Percentiles rank a stretch among this genome's conserved stretches.
These are phyloP conservation scores for Gossypium stocksii DNA, from an alignment of 345 rosid species.

Conservation along the genomic window DNA sequence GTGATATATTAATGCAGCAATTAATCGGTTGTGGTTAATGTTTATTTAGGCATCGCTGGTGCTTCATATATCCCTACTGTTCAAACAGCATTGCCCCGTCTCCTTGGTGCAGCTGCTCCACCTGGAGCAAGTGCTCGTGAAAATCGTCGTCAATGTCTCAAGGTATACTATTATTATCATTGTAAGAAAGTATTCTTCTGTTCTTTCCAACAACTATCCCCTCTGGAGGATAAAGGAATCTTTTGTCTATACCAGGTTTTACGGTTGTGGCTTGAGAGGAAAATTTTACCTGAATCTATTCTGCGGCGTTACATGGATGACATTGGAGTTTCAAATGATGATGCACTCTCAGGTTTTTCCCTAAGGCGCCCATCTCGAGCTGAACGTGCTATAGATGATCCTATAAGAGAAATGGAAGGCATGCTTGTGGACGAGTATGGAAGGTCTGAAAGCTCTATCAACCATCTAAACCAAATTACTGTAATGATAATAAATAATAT, in stretches of 20 bases:
- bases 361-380: slow-evolving; percentile 82
- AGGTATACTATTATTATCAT: slow-evolving; percentile 39
- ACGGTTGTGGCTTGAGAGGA: slow-evolving; percentile 86
- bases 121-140: slow-evolving; percentile 80
- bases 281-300: slow-evolving; percentile 71
- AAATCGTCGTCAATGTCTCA: slow-evolving; percentile 94
- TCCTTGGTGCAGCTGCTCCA: slow-evolving; percentile 92
- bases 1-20: neutral
- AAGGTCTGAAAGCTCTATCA: slow-evolving; percentile 46
- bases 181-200: slow-evolving; percentile 1
- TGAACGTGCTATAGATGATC: slow-evolving; percentile 92
- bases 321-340: slow-evolving; percentile 73
- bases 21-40: slow-evolving; percentile 2
- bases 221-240: neutral
- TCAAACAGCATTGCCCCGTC: slow-evolving; percentile 92
- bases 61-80: slow-evolving; percentile 78
- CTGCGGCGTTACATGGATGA: slow-evolving; percentile 75
- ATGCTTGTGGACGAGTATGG: slow-evolving; percentile 99
- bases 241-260: slow-evolving; percentile 51
- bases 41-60: slow-evolving; percentile 66
- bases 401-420: slow-evolving; percentile 97
- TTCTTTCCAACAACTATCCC: neutral
- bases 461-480: neutral
- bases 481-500: neutral
- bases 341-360: slow-evolving; percentile 53